Percentiles rank a stretch among this genome's conserved stretches.
Conservation (phyloP, 306 rosid species). For the Cicer judaicum region DNA sequence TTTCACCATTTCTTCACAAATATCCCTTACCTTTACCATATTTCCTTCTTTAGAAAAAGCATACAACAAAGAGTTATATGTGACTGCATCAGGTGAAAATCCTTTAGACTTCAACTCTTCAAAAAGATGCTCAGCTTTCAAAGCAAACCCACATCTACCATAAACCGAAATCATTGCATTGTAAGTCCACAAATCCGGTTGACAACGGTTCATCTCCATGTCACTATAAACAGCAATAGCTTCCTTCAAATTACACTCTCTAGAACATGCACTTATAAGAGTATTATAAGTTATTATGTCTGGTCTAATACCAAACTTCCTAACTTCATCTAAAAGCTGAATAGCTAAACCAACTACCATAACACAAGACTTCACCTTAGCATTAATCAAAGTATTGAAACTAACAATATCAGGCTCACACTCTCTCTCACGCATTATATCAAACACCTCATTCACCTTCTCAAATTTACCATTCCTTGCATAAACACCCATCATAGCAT, state of each 20-base stretch:
- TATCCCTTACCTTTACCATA: slow-evolving; percentile 60
- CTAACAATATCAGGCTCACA: slow-evolving; percentile 90
- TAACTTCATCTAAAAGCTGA: slow-evolving; percentile 75
- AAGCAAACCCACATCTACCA: slow-evolving; percentile 80
- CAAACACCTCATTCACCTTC: slow-evolving; percentile 68
- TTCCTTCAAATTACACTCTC: slow-evolving; percentile 82
- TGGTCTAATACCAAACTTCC: slow-evolving; percentile 75
- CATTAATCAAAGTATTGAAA: slow-evolving; percentile 87
- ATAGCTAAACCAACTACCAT: slow-evolving; percentile 67
- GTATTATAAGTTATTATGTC: slow-evolving; percentile 93
- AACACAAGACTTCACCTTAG: slow-evolving; percentile 73
- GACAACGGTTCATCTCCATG: slow-evolving; percentile 72
- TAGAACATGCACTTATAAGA: slow-evolving; percentile 86
- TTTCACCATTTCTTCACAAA: slow-evolving; percentile 81
- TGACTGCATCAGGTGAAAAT: slow-evolving; percentile 89
- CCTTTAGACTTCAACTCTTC: slow-evolving; percentile 79
- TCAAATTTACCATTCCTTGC: slow-evolving; percentile 73
- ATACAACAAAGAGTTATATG: slow-evolving; percentile 81
- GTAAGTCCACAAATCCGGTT: slow-evolving; percentile 95
- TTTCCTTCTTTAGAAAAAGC: slow-evolving; percentile 88
- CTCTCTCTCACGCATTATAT: slow-evolving; percentile 72
- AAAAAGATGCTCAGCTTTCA: slow-evolving; percentile 73
- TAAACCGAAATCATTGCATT: slow-evolving; percentile 94
- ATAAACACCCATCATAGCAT: slow-evolving; percentile 94
- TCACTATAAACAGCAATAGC: slow-evolving; percentile 66